Evolutionary conservation across 371 early-diverging fungal genomes (phyloP), one percentile per base, ranked within the genome.

Genomic region (Circinella minor): DNA sequence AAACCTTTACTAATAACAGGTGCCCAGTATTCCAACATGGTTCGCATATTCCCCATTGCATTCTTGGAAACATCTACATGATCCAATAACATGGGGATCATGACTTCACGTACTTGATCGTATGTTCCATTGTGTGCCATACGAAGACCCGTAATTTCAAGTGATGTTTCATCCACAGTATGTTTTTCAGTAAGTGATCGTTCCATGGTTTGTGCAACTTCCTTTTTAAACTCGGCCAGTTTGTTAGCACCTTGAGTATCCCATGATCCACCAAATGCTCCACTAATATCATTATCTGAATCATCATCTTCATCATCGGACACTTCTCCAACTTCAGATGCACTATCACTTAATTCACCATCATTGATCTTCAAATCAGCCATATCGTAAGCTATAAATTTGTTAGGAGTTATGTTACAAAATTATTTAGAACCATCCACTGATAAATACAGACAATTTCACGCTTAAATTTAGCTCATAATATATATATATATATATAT

Each of bases 61-160:
- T 79, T 84, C 15, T 71, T 72, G 60, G 60, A 49, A 9, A 59
- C n/a, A 60, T 89, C 88, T 66, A 94, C 81, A 38, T 87, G 83
- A n/a, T 78, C 76, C 59, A 92, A 69, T 27, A 92, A 76, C 8
- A 81, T 77, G 11, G 92, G 94, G 36, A 94, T 85, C 36, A 95
- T 86, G 1, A 88, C 86, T 46, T 85, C 86, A 34, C 97, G 86
- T 71, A 97, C 86, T 76, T 94, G 92, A 27, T 87, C 84, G 70
- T 94, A 95, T 13, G 88, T 89, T 36, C 93, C 90, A 75, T 97
- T 92, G 72, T 89, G 90, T 7, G 96, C 92, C 93, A 97, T 92
- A 71, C 96, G 93, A 68, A 95, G 80, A 9, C 95, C 91, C 65
- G 95, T 96, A 38, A 98, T 85, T 83, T 98, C 98, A 17, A 96